Base-by-base conservation (phyloP, 2,329 filamentous ascomycete genomes). In the Daldinia sp. region DNA sequence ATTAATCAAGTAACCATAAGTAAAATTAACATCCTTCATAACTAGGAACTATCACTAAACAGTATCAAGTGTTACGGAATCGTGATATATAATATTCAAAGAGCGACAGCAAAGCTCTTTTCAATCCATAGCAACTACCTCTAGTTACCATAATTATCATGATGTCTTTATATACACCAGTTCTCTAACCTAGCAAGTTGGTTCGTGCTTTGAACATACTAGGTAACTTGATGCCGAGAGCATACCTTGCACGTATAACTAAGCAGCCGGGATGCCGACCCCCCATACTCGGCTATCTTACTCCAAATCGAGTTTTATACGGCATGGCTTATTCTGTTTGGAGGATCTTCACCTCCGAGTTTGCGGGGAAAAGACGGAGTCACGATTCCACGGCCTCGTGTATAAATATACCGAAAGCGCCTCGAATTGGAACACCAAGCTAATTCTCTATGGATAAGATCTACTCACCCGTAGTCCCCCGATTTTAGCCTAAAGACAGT, bases 301-400 rank as follows among this genome's bases (percentile, higher is more conserved):
- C 46, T 15, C 69, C 63, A 67, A 63, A 46, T 69, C 30, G 33
- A 54, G 28, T 55, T 23, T 53, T 44, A 50, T 53, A 12, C 23
- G 28, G 60, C 50, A 53, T 48, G 50, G 56, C 33, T 60, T 18
- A 18, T 37, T 23, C 26, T 13, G 53, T 13, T 28, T 26, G 33
- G 26, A 44, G 15, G 42, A 33, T 30, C 12, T 28, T 54, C 39
- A 51, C 55, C 58, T 97, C 93, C 0, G 93, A 81, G 2, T 90
- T 93, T 65, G 65, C 56, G 70, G 63, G 59, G 65, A 51, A 35
- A 35, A 67, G 26, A 57, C 44, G 57, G 62, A 58, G 61, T 44
- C 54, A 42, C 42, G 18, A 42, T 39, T 42, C 60, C 63, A 64
- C 46, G 35, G 10, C n/a, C 39, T 70, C 70, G 68, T 63, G 39